phyloP scores from a whole-genome alignment of 768 basidiomycete genomes.

The Lactarius akahatsu region DNA sequence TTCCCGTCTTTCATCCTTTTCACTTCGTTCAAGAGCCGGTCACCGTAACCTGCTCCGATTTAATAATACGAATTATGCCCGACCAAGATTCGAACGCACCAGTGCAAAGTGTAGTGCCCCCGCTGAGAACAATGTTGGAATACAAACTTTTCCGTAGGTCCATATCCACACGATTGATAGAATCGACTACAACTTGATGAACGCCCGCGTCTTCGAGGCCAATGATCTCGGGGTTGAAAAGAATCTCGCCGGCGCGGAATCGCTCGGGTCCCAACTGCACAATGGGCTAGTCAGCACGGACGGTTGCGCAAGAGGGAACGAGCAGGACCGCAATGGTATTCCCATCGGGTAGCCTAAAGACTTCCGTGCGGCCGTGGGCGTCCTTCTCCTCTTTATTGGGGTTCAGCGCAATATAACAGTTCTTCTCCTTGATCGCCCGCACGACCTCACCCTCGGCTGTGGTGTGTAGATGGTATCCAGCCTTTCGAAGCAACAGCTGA shows the following conservation, averaged over 20 bases:
- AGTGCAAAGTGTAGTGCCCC: conserved; percentile 93
- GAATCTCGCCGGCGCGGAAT: conserved; percentile 94
- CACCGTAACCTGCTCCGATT: conserved; percentile 77
- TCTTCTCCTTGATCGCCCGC: conserved; percentile 96
- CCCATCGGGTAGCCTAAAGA: conserved; percentile 93
- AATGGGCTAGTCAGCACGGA: conserved; percentile 2
- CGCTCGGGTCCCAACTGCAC: conserved; percentile 87
- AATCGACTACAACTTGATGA: conserved; percentile 98
- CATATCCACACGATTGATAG: conserved; percentile 92
- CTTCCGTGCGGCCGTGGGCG: conserved; percentile 68
- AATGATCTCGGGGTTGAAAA: conserved; percentile 96
- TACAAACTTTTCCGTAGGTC: conserved; percentile 94
- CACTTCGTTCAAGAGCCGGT: conserved; percentile 92
- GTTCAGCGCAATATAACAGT: conserved; percentile 91
- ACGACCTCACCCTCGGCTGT: conserved; percentile 97
- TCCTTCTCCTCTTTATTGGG: conserved; percentile 97
- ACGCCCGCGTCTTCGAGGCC: conserved; percentile 96
- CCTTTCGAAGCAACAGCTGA: conserved; percentile 89
- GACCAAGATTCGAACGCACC: conserved; percentile 47
- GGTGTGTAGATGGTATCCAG: conserved; percentile 93
- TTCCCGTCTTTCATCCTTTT: conserved; percentile 95
- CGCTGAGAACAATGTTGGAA: conserved; percentile 95
- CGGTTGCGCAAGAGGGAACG: conserved; percentile 23
- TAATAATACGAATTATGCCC: conserved; percentile 30
- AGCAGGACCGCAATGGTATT: conserved; percentile 64